These are phyloP conservation scores for Aeschynomene evenia DNA, from an alignment of 306 rosid species.

Conservation along the genomic window DNA sequence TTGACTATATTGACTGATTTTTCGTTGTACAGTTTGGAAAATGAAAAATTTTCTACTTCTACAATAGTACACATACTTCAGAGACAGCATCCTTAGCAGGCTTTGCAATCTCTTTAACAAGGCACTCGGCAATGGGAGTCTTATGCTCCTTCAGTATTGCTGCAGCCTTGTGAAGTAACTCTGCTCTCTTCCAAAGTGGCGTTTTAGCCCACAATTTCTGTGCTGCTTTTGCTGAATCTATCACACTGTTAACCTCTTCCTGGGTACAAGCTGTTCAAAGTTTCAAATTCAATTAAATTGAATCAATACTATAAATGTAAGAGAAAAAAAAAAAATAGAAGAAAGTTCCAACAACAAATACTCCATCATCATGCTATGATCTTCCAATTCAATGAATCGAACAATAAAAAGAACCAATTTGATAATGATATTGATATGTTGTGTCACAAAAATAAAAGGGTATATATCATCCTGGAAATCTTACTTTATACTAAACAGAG, in stretches of 20 bases:
- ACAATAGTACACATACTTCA: conserved; percentile 51
- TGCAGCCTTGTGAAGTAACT: conserved; percentile 88
- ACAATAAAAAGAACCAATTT: background rate
- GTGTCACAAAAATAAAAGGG: background rate
- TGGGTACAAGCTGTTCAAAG: conserved; percentile 63
- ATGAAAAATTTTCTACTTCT: background rate
- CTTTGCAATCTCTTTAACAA: conserved; percentile 86
- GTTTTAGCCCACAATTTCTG: conserved; percentile 88
- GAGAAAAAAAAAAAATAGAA: background rate
- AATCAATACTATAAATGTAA: background rate
- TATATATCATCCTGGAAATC: no score
- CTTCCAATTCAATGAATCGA: conserved; percentile 3
- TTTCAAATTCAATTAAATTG: conserved; percentile 12
- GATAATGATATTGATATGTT: background rate
- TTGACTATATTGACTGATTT: no score
- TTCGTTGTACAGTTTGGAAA: no score
- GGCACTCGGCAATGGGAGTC: conserved; percentile 79
- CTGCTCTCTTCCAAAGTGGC: conserved; percentile 89
- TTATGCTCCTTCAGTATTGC: conserved; percentile 79
- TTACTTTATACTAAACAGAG: no score
- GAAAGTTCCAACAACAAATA: background rate
- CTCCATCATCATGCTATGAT: background rate
- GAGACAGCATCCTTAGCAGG: conserved; percentile 81
- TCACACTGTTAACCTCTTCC: conserved; percentile 66
- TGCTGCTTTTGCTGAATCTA: conserved; percentile 69